A percentile compares a stretch with the other conserved stretches of the same genome.
Evolutionary conservation across 768 basidiomycete species (phyloP).

Genomic region (Lactarius pseudohatsudake): DNA sequence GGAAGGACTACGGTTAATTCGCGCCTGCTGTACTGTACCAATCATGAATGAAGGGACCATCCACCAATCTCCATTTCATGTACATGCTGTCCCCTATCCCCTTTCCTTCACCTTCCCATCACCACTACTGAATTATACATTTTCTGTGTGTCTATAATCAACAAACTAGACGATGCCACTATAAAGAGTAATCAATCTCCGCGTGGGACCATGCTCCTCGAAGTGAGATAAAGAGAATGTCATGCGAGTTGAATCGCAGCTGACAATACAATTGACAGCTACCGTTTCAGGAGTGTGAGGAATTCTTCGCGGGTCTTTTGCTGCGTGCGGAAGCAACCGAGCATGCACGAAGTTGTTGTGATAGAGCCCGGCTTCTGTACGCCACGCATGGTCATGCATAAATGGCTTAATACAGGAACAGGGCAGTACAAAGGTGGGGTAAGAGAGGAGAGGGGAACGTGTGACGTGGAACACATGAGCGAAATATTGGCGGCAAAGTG

Average conservation of each 20-base stretch:
- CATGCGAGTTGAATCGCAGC: constrained; percentile 51
- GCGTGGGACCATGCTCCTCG: constrained; percentile 7
- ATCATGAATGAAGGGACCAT: neutral
- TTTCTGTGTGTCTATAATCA: constrained; percentile 7
- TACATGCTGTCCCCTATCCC: neutral
- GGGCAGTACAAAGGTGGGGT: constrained; percentile 5
- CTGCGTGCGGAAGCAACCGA: constrained; percentile 97
- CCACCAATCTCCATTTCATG: neutral
- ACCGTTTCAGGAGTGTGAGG: constrained; percentile 74
- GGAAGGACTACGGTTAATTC: constrained; percentile 49
- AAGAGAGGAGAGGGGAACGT: constrained; percentile 14
- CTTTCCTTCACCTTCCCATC: neutral
- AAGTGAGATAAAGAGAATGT: constrained; percentile 31
- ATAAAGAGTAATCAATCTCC: constrained; percentile 20
- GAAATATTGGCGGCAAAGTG: neutral
- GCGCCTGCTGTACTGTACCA: neutral
- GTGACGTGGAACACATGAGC: constrained; percentile 14
- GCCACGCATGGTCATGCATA: constrained; percentile 99
- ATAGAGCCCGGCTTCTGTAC: constrained; percentile 97
- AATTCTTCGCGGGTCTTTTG: constrained; percentile 99
- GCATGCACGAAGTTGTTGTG: constrained; percentile 96
- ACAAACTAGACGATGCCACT: constrained; percentile 3
- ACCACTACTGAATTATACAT: constrained; percentile 25
- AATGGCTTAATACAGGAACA: constrained; percentile 56
- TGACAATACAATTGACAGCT: constrained; percentile 18